A percentile compares a stretch with the other conserved stretches of the same genome.
Conservation (phyloP, 2,329 filamentous ascomycete genomes). For the Ceratocystis colombiana region DNA sequence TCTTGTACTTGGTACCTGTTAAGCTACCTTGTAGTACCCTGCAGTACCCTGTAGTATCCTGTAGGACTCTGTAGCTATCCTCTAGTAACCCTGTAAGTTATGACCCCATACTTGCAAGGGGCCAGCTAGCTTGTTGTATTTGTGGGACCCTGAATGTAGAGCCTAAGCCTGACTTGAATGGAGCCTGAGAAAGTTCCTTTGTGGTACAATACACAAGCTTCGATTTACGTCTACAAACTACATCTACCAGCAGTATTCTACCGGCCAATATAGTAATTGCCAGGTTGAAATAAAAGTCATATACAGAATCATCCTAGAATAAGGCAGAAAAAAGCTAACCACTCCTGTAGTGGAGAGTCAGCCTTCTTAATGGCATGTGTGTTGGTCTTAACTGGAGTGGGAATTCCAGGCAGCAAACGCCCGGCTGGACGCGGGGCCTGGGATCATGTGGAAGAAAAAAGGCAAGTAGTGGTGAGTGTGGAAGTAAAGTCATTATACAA, state of each 20-base stretch:
- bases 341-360: neutral
- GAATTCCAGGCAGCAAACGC: slow-evolving; percentile 7
- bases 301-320: no score
- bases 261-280: neutral
- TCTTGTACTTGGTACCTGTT: neutral
- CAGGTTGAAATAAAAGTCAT: neutral
- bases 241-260: neutral
- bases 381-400: neutral
- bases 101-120: slow-evolving; percentile 1
- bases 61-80: neutral
- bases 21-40: neutral
- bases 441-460: neutral
- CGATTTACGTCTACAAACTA: no score
- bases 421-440: neutral
- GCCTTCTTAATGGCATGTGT: neutral
- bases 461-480: neutral
- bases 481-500: neutral
- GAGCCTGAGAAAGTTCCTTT: neutral
- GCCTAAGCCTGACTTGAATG: neutral
- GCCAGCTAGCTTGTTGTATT: neutral
- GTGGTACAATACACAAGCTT: neutral
- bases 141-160: neutral
- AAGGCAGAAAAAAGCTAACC: neutral
- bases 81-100: neutral
- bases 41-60: neutral